phyloP scores from a whole-genome alignment of 2,329 filamentous ascomycete genomes.

The Trichoderma hamatum region DNA sequence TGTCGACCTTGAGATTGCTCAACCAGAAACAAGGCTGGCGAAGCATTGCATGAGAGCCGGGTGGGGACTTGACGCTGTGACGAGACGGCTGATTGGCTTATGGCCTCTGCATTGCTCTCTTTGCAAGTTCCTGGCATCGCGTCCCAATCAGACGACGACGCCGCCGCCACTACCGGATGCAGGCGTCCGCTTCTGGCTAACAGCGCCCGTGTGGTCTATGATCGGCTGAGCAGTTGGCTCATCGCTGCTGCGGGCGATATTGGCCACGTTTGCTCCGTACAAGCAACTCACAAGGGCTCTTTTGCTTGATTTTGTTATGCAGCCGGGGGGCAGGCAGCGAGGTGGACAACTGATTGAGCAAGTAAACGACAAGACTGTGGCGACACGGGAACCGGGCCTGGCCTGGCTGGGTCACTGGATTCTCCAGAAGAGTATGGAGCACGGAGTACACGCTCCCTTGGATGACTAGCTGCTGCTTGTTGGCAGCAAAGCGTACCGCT shows the following conservation, averaged over 20 bases:
- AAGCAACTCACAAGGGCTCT: not conserved
- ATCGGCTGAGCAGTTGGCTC: conserved; percentile 26
- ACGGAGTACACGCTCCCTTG: not conserved
- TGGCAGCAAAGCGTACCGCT: conserved; percentile 3
- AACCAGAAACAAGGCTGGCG: conserved; percentile 25
- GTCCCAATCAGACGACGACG: conserved; percentile 29
- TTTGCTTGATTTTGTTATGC: not conserved
- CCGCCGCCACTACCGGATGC: conserved; percentile 27
- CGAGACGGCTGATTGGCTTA: conserved; percentile 2
- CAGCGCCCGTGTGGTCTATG: conserved; percentile 24
- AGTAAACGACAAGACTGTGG: conserved; percentile 4
- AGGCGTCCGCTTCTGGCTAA: conserved; percentile 29
- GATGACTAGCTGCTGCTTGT: not conserved
- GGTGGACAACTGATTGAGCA: not conserved
- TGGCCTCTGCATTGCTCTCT: conserved; percentile 2
- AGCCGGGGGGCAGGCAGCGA: conserved; percentile 10
- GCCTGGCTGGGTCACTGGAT: not conserved
- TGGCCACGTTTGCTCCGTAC: conserved; percentile 21
- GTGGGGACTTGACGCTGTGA: not conserved
- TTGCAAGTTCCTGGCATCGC: conserved; percentile 25
- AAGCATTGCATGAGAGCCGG: conserved; percentile 10
- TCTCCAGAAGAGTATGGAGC: not conserved
- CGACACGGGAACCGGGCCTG: conserved; percentile 5
- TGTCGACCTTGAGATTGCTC: conserved; percentile 20
- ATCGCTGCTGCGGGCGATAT: conserved; percentile 27